These are phyloP conservation scores for Mollisiaceae sp. DNA, from an alignment of 2,329 filamentous ascomycete genomes.

Conservation along the genomic window DNA sequence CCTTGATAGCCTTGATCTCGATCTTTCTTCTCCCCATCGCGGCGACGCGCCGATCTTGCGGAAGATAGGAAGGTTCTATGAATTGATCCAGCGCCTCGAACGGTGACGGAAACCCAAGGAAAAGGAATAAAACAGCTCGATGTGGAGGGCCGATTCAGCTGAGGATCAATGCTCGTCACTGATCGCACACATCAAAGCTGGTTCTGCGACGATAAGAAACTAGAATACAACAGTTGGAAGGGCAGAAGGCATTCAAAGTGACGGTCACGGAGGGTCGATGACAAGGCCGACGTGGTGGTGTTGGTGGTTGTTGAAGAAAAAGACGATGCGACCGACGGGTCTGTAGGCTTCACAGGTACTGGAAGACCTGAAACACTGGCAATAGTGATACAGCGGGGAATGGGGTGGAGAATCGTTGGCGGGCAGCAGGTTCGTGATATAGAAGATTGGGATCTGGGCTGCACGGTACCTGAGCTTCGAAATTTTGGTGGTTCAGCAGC, in stretches of 20 bases:
- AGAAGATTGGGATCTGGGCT: conserved; percentile 17
- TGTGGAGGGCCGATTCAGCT: conserved; percentile 20
- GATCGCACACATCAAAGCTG: conserved; percentile 30
- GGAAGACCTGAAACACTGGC: conserved; percentile 27
- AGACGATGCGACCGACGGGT: conserved; percentile 17
- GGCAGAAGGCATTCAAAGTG: not conserved
- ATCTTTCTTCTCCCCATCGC: conserved; percentile 98
- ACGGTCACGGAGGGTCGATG: not conserved
- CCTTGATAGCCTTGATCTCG: conserved; percentile 99
- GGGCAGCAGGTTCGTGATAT: conserved; percentile 28
- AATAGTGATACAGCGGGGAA: conserved; percentile 33
- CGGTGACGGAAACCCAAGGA: conserved; percentile 15
- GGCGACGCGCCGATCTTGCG: conserved; percentile 42
- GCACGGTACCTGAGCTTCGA: conserved; percentile 26
- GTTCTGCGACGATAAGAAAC: conserved; percentile 19
- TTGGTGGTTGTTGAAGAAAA: conserved; percentile 10
- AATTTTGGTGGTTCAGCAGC: conserved; percentile 24
- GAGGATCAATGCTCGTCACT: conserved; percentile 28
- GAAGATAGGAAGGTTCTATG: conserved; percentile 34
- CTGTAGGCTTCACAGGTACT: not conserved
- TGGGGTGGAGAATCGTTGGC: conserved; percentile 13
- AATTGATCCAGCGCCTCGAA: conserved; percentile 40
- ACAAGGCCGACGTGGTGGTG: conserved; percentile 6
- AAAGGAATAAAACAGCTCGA: conserved; percentile 28
- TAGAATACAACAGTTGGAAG: conserved; percentile 23